A percentile compares a stretch with the other conserved stretches of the same genome.
Evolutionary conservation across 2,329 filamentous ascomycete genomes (phyloP).

Genomic region (Apiospora saccharicola): DNA sequence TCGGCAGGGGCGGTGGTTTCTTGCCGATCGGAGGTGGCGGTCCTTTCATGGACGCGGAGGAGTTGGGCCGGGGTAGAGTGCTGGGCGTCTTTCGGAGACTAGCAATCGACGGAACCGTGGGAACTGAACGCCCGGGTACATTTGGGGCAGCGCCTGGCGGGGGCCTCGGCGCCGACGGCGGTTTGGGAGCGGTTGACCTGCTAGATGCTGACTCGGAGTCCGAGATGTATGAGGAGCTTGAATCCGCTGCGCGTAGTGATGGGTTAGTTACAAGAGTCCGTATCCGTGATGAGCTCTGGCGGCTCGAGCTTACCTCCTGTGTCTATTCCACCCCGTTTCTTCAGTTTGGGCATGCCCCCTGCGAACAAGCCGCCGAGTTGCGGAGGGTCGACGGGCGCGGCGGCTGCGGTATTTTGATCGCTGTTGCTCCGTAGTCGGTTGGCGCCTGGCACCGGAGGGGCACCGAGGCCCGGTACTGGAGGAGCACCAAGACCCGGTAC

Average conservation of each 20-base stretch:
- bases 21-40: conserved; percentile 83
- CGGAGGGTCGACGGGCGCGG: conserved; percentile 63
- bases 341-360: conserved; percentile 93
- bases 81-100: conserved; percentile 66
- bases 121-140: conserved; percentile 62
- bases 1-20: conserved; percentile 72
- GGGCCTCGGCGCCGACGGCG: conserved; percentile 64
- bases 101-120: conserved; percentile 54
- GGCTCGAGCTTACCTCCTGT: conserved; percentile 64
- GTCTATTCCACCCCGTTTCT: conserved; percentile 81
- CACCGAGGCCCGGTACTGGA: conserved; percentile 76
- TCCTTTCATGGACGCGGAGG: conserved; percentile 68
- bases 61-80: conserved; percentile 62
- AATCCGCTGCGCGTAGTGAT: conserved; percentile 60
- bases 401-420: conserved; percentile 62
- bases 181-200: conserved; percentile 52
- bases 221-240: conserved; percentile 77
- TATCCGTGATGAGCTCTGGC: neutral
- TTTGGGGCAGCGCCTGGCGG: conserved; percentile 67
- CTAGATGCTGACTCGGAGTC: conserved; percentile 70
- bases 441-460: conserved; percentile 71
- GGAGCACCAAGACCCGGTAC: conserved; percentile 66
- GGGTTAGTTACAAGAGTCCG: neutral
- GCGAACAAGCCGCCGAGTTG: conserved; percentile 90
- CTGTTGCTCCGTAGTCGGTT: conserved; percentile 85